A percentile compares a stretch with the other conserved stretches of the same genome.
Evolutionary conservation across 805 yeast genomes (phyloP).

Genomic region (Schwanniomyces vanrijiae): DNA sequence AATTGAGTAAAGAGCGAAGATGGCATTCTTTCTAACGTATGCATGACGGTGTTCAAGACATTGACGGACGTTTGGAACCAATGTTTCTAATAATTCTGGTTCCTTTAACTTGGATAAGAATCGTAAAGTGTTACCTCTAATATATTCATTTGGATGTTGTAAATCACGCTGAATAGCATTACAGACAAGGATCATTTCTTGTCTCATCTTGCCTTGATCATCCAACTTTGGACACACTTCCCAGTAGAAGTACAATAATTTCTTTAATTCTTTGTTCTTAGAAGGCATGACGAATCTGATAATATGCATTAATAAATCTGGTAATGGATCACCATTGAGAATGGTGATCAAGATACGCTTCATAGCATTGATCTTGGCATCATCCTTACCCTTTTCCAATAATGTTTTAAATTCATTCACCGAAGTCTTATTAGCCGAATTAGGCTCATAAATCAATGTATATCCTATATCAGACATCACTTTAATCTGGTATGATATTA

Average conservation of each 20-base stretch:
- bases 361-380: constrained; percentile 86
- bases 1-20: constrained; percentile 83
- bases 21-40: constrained; percentile 96
- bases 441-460: constrained; percentile 79
- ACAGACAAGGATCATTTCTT: constrained; percentile 98
- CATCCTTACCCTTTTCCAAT: constrained; percentile 89
- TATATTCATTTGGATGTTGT: constrained; percentile 96
- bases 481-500: background rate
- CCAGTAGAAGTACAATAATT: constrained; percentile 93
- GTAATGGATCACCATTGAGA: constrained; percentile 90
- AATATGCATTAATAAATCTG: constrained; percentile 92
- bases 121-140: constrained; percentile 92
- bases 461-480: constrained; percentile 49
- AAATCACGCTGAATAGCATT: constrained; percentile 96
- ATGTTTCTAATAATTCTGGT: constrained; percentile 90
- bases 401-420: constrained; percentile 71
- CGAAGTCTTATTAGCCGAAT: constrained; percentile 60
- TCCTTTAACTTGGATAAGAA: constrained; percentile 88
- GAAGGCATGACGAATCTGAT: constrained; percentile 98
- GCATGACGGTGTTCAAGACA: constrained; percentile 97
- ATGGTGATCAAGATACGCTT: constrained; percentile 79
- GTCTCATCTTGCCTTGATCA: constrained; percentile 85
- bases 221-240: constrained; percentile 94
- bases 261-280: constrained; percentile 84
- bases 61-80: constrained; percentile 87